Evolutionary conservation across 148 eudicot species (phyloP).

Genomic region (Cornus controversa): DNA sequence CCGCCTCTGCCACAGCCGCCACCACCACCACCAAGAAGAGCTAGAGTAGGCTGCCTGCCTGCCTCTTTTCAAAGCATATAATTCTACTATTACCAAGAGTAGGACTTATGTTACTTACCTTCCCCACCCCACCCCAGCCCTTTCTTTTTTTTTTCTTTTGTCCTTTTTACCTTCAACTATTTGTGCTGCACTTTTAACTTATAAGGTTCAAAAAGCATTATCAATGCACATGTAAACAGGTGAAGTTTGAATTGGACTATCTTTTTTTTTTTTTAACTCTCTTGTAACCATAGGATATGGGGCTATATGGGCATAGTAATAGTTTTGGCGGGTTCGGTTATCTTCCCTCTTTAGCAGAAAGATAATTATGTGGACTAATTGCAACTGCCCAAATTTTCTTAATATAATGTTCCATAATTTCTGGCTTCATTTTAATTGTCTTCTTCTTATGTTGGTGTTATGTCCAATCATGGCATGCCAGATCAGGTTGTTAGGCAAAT

Average conservation of each 20-base stretch:
- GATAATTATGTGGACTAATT: slow-evolving; percentile 15
- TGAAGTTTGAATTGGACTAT: slow-evolving; percentile 22
- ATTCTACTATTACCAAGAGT: neutral
- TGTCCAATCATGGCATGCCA: slow-evolving; percentile 15
- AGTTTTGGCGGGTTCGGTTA: neutral
- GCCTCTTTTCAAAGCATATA: neutral
- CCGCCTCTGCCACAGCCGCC: slow-evolving; percentile 10
- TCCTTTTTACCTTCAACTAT: neutral
- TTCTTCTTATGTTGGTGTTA: neutral
- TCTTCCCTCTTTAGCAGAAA: slow-evolving; percentile 12
- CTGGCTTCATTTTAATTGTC: neutral
- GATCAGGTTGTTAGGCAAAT: neutral
- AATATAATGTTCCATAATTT: neutral
- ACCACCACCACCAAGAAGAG: slow-evolving; percentile 28
- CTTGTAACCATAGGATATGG: neutral
- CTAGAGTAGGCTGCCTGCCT: neutral
- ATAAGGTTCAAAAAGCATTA: neutral
- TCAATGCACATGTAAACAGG: neutral
- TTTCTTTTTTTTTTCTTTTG: too few species aligned
- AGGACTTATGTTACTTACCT: neutral
- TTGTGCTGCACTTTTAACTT: slow-evolving; percentile 15
- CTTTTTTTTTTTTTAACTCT: neutral
- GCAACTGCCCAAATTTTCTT: slow-evolving; percentile 11
- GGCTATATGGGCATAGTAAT: slow-evolving; percentile 1
- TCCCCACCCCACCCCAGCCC: too few species aligned